Evolutionary conservation across 2,329 filamentous ascomycete genomes (phyloP).

Genomic region (Neonectria ditissima): DNA sequence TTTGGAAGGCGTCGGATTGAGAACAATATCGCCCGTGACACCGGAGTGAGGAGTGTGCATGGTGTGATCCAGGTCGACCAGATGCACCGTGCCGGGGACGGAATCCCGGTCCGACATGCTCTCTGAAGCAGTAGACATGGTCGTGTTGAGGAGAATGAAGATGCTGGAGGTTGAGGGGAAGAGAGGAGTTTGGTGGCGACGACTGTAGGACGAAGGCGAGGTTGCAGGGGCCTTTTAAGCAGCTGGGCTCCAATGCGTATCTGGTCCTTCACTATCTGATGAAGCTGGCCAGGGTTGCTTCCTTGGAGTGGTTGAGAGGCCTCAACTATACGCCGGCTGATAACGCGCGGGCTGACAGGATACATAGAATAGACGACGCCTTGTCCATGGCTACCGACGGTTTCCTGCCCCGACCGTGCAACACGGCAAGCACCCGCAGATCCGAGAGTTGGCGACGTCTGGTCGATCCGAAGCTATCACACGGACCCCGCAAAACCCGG

Average conservation of each 20-base stretch:
- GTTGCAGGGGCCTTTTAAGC: background rate
- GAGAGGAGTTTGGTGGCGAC: background rate
- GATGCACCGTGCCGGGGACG: slow-evolving; percentile 55
- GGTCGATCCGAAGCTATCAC: background rate
- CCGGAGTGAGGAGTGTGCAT: slow-evolving; percentile 48
- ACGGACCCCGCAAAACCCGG: background rate
- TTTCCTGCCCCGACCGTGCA: background rate
- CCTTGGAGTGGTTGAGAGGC: background rate
- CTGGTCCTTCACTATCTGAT: background rate
- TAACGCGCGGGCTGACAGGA: background rate
- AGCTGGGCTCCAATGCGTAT: background rate
- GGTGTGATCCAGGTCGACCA: slow-evolving; percentile 53
- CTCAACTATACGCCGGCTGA: background rate
- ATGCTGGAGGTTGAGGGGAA: background rate
- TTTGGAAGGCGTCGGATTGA: slow-evolving; percentile 61
- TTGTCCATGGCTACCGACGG: background rate
- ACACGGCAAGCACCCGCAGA: background rate
- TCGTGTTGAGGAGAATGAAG: background rate
- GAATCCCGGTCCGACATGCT: slow-evolving; percentile 4
- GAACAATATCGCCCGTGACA: slow-evolving; percentile 57
- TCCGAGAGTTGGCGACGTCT: background rate
- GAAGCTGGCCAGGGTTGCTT: background rate
- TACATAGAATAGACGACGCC: background rate
- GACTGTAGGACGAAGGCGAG: background rate
- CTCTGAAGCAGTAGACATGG: slow-evolving; percentile 4